phyloP scores from a whole-genome alignment of 2,329 filamentous ascomycete species.

The Paecilomyces niveus region DNA sequence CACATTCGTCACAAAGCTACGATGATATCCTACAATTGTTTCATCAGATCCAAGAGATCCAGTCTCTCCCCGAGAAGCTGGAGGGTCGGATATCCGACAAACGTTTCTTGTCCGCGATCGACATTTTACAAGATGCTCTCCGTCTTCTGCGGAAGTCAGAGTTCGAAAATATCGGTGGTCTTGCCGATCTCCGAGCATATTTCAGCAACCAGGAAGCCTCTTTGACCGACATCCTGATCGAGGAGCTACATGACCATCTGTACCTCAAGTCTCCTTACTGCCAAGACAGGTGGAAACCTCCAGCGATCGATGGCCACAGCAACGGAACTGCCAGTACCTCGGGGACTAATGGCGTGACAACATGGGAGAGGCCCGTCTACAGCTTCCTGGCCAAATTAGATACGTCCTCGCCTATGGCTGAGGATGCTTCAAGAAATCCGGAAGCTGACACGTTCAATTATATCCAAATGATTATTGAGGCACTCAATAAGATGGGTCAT shows the following conservation, averaged over 20 bases:
- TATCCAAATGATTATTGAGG: constrained; percentile 77
- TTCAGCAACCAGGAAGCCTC: constrained; percentile 88
- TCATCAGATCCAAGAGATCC: constrained; percentile 77
- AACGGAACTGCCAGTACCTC: constrained; percentile 13
- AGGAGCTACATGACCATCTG: constrained; percentile 92
- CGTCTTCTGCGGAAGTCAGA: constrained; percentile 79
- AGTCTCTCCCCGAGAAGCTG: constrained; percentile 81
- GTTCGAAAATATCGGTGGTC: constrained; percentile 81
- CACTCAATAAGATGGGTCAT: constrained; percentile 80
- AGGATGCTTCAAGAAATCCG: constrained; percentile 87
- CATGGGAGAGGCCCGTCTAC: constrained; percentile 50
- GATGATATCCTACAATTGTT: constrained; percentile 82
- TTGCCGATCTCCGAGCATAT: constrained; percentile 79
- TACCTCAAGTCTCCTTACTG: constrained; percentile 98
- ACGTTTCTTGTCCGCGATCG: constrained; percentile 84
- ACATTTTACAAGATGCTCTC: constrained; percentile 80
- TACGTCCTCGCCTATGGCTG: constrained; percentile 53
- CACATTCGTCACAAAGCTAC: constrained; percentile 79
- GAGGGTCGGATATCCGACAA: constrained; percentile 96
- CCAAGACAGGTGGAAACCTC: constrained; percentile 86
- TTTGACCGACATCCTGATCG: constrained; percentile 89
- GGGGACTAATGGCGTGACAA: constrained; percentile 23
- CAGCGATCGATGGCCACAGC: constrained; percentile 38
- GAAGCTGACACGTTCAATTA: constrained; percentile 96
- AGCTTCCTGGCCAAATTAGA: constrained; percentile 53